Base-by-base conservation (phyloP, 345 rosid genomes). In the Hirschfeldia incana region DNA sequence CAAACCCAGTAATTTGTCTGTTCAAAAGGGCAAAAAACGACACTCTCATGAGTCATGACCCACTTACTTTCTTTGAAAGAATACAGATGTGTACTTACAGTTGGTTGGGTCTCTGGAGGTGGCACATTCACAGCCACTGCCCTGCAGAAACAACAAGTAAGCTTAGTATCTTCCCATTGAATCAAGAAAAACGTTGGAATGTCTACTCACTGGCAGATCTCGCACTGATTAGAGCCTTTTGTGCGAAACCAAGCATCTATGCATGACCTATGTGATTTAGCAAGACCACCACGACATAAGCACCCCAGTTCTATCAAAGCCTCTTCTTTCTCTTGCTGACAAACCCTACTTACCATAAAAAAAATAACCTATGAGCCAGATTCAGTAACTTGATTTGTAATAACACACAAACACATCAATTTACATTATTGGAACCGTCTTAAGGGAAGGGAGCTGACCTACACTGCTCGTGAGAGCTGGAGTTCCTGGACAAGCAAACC, bases 291-390 rank as follows among this genome's bases (percentile, higher is more conserved):
- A 67, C 89, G 90, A 80, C 98, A 94, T 27, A 71, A 84, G 82
- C 98, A 94, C 69, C 98, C 98, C 21, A 94, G 90, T 79, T 88
- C 91, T 28, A 94, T 92, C 63, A 90, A 85, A 57, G 34, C 75
- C 80, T 94, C 97, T 76, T 94, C 98, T 78, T 87, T 90, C 75
- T 94, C 97, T 81, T 92, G 93, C 80, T 86, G 96, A 67, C 98
- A 94, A 80, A 94, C 88, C 80, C 97, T 93, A 74, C 13, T 29
- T 5, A 61, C 32, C 33, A 39, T 39, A 1, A 0, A 36, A 36
- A 34, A 34, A 6, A 9, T 7, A 69, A 26, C 53, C 65, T 72
- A 37, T 36, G 42, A 36, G 10, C 42, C 42, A 36, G 42, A 36
- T 36, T 36, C 42, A 36, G 8, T 36, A 8, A 34, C 39, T 34